Evolutionary conservation across 345 rosid species (phyloP).

Genomic region (Bruguiera parviflora): DNA sequence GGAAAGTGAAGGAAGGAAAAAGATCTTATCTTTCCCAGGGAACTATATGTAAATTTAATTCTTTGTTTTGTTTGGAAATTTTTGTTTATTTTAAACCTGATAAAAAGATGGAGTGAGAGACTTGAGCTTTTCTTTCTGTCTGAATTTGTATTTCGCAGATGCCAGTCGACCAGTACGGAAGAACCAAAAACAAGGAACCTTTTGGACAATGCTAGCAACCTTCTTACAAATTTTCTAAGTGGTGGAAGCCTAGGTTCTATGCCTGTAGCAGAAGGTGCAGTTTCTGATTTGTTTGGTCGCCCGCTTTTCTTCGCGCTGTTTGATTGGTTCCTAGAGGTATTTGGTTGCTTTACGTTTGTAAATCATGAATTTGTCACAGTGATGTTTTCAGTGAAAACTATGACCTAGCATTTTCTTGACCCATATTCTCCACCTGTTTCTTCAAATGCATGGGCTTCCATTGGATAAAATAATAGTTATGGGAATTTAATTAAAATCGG

Average conservation of each 20-base stretch:
- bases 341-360: background rate
- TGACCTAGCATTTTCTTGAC: too few relatives aligned
- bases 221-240: conserved; percentile 72
- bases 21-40: background rate
- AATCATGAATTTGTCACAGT: background rate
- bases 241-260: conserved; percentile 76
- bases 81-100: background rate
- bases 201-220: conserved; percentile 81
- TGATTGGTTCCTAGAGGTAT: conserved; percentile 92
- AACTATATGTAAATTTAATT: background rate
- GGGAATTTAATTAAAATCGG: background rate
- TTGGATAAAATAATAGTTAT: background rate
- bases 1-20: background rate
- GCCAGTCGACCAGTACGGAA: conserved; percentile 56
- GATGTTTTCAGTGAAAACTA: background rate
- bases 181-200: conserved; percentile 59
- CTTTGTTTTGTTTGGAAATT: background rate
- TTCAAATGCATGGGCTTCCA: background rate
- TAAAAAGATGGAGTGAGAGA: background rate
- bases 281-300: conserved; percentile 77
- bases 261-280: conserved; percentile 94
- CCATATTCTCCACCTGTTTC: too few relatives aligned
- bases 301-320: conserved; percentile 82
- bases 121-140: background rate
- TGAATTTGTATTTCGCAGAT: conserved; percentile 34